These are phyloP conservation scores for Penstemon barbatus DNA, from an alignment of 257 asterid species.

Conservation along the genomic window DNA sequence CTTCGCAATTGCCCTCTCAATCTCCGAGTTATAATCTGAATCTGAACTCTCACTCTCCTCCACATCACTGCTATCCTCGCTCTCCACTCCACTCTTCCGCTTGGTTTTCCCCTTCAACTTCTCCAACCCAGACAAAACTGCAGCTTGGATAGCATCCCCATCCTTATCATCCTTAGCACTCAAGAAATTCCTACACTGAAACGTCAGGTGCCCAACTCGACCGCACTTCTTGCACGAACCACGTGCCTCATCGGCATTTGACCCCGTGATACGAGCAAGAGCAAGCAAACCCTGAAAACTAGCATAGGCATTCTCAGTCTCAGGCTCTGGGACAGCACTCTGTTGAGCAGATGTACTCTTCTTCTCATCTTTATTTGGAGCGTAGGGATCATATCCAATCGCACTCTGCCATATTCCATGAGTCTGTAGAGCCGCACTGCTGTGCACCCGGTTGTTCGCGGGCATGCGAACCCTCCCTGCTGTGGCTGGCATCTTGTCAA, in stretches of 20 bases:
- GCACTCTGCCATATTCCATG: constrained; percentile 99
- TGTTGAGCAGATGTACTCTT: constrained; percentile 37
- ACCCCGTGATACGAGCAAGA: constrained; percentile 80
- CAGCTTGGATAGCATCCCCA: constrained; percentile 58
- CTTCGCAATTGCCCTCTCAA: constrained; percentile 49
- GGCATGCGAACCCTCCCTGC: constrained; percentile 99
- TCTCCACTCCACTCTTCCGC: constrained; percentile 24
- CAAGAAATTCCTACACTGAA: constrained; percentile 91
- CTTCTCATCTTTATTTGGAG: constrained; percentile 78
- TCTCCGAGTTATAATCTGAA: constrained; percentile 60
- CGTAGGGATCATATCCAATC: constrained; percentile 94
- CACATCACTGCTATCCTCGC: constrained; percentile 38
- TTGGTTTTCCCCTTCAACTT: constrained; percentile 56
- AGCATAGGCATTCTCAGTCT: constrained; percentile 77
- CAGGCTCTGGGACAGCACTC: constrained; percentile 56
- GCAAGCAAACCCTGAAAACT: constrained; percentile 92
- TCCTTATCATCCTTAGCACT: constrained; percentile 73
- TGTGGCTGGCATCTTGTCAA: constrained; percentile 86
- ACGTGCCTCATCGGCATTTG: constrained; percentile 86
- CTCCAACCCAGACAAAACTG: constrained; percentile 66
- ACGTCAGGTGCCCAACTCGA: constrained; percentile 90
- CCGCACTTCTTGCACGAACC: constrained; percentile 94
- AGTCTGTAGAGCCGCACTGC: constrained; percentile 97
- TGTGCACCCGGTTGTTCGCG: constrained; percentile 99
- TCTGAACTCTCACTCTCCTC: constrained; percentile 53